Evolutionary conservation across 2,329 filamentous ascomycete genomes (phyloP), one percentile per base, ranked within the genome.

Genomic region (Paradendryphiella salina): DNA sequence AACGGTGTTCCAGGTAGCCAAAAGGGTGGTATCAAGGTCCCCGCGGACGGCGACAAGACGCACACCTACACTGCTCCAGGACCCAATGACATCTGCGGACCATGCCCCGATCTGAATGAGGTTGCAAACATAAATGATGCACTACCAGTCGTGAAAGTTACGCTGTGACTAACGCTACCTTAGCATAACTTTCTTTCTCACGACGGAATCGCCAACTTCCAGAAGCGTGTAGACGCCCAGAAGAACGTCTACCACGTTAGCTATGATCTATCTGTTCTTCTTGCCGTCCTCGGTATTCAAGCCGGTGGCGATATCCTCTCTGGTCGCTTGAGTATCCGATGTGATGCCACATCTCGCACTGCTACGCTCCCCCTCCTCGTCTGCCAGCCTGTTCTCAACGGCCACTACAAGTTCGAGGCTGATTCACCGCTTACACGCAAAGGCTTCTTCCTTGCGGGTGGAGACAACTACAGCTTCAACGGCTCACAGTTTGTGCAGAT

Each of bases 221-320:
- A 64, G 35, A 75, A 78, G 58, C 68, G 77, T n/a, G 73, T 78
- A 38, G 74, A 76, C 52, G 75, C 75, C 26, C 73, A 76, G 38
- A 75, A 77, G 57, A 77, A 78, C 40, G 50, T 77, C 20, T 78
- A 76, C 65, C 77, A 77, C 31, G 71, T 77, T 17, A 73, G 67
- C 39, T 76, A 74, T 42, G 75, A 76, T 50, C 65, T 77, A 18
- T 71, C 75, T 7, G 64, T 66, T 21, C 57, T 75, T 10, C 68
- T 77, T 9, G 75, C 76, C 3, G 60, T 69, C 6, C 67, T 76
- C 6, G 74, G 74, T 44, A 65, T 78, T 5, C 64, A 64, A 10
- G 56, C 73, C 4, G 75, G 76, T 41, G 76, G 76, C 15, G 76
- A 78, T 46, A 41, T 73, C 3, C 60, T 74, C 20, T 77, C 75